Conservation (phyloP, 441 rosid species). For the Metrosideros polymorpha region DNA sequence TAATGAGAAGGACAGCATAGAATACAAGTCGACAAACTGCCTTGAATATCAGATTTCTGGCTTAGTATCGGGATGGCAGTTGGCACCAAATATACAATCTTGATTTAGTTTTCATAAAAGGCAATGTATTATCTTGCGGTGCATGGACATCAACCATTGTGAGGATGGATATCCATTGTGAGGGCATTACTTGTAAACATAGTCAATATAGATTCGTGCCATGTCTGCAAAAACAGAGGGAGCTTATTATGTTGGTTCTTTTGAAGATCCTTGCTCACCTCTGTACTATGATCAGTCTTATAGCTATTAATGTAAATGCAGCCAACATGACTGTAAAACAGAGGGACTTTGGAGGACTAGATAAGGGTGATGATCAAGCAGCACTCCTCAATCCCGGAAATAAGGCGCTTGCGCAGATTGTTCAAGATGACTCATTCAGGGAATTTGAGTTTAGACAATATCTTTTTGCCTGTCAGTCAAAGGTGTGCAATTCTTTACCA, state of each 20-base stretch:
- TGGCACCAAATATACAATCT: neutral
- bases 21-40: neutral
- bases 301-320: slow-evolving; percentile 23
- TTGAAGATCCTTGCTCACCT: neutral
- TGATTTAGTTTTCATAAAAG: neutral
- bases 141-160: neutral
- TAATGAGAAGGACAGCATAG: neutral
- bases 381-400: slow-evolving; percentile 68
- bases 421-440: slow-evolving; percentile 92
- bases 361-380: slow-evolving; percentile 90
- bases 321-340: slow-evolving; percentile 65
- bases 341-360: slow-evolving; percentile 90
- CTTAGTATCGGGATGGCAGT: neutral
- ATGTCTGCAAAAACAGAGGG: neutral
- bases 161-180: neutral
- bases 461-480: slow-evolving; percentile 90
- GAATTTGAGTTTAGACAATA: slow-evolving; percentile 96
- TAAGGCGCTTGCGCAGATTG: slow-evolving; percentile 69
- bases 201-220: neutral
- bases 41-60: neutral
- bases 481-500: slow-evolving; percentile 34
- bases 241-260: neutral
- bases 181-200: neutral
- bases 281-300: neutral
- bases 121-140: neutral